These are phyloP conservation scores for Bipolaris gigantea DNA, from an alignment of 2,329 filamentous ascomycete genomes.

Conservation along the genomic window DNA sequence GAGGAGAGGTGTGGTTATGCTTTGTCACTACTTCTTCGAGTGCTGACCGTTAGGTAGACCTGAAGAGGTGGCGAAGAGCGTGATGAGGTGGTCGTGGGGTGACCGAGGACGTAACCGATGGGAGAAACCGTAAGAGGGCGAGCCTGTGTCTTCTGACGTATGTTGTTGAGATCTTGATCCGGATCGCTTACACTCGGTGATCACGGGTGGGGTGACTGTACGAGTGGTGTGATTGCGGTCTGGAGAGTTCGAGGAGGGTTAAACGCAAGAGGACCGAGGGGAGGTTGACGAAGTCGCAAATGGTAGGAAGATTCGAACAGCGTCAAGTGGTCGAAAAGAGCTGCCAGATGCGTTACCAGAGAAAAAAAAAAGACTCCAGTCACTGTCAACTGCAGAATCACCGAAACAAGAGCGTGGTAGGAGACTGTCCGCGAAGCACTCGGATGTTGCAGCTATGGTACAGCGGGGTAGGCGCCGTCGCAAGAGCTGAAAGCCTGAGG, in stretches of 20 bases:
- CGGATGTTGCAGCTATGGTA: slow-evolving; percentile 41
- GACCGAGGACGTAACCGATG: slow-evolving; percentile 44
- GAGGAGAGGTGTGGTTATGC: slow-evolving; percentile 34
- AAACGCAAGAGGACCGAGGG: slow-evolving; percentile 26
- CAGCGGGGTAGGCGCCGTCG: slow-evolving; percentile 35
- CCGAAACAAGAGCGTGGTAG: slow-evolving; percentile 45
- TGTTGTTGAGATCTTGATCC: slow-evolving; percentile 31
- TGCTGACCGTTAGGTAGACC: slow-evolving; percentile 43
- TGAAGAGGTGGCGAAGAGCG: slow-evolving; percentile 37
- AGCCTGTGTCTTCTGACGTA: slow-evolving; percentile 42
- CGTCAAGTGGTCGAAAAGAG: slow-evolving; percentile 38
- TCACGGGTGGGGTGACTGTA: not conserved
- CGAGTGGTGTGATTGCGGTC: slow-evolving; percentile 17
- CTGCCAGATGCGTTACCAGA: slow-evolving; percentile 39
- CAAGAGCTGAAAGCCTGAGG: slow-evolving; percentile 42
- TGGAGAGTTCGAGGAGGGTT: slow-evolving; percentile 13
- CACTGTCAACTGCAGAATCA: slow-evolving; percentile 50
- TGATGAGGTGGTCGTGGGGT: slow-evolving; percentile 46
- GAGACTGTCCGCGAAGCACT: slow-evolving; percentile 44
- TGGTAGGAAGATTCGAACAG: slow-evolving; percentile 35
- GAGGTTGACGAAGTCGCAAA: slow-evolving; percentile 37
- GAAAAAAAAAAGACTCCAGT: slow-evolving; percentile 41
- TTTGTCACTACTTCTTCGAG: slow-evolving; percentile 42
- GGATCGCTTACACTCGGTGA: slow-evolving; percentile 18
- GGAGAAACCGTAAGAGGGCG: slow-evolving; percentile 44